phyloP scores from a whole-genome alignment of 73 alveolate species.

The Paramecium sexaurelia region DNA sequence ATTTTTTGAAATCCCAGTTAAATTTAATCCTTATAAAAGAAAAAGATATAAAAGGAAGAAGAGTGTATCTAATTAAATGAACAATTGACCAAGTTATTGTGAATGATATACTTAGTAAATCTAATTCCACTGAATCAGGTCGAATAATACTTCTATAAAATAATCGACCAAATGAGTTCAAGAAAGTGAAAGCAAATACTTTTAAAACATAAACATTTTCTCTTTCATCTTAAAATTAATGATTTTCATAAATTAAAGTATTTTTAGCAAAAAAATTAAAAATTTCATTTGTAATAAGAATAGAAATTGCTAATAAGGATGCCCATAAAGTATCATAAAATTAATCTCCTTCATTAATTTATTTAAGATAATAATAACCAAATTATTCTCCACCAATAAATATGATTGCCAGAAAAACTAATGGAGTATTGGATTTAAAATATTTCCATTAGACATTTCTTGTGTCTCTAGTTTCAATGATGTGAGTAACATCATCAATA shows the following conservation, averaged over 20 bases:
- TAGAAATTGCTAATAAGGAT: neutral
- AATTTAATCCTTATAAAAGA: neutral
- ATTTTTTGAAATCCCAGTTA: slow-evolving; percentile 4
- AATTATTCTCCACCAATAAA: slow-evolving; percentile 16
- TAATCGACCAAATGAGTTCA: neutral
- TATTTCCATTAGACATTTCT: slow-evolving; percentile 18
- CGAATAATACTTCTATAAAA: neutral
- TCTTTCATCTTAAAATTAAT: slow-evolving; percentile 28
- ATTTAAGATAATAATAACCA: neutral
- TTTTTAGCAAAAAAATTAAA: slow-evolving; percentile 24
- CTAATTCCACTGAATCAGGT: neutral
- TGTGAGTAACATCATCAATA: slow-evolving; percentile 12
- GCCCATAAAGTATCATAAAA: neutral
- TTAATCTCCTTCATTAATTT: neutral
- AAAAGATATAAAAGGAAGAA: neutral
- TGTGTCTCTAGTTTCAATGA: neutral
- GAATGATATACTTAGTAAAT: neutral
- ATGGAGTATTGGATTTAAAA: neutral
- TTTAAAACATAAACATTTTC: neutral
- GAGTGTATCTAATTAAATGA: neutral
- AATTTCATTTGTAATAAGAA: neutral
- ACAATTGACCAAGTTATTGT: neutral
- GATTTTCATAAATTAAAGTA: slow-evolving; percentile 25
- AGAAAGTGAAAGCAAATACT: neutral
- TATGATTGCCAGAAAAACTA: neutral